Evolutionary conservation across 441 rosid species (phyloP), one percentile per base, ranked within the genome.

Genomic region (Melastoma candidum): DNA sequence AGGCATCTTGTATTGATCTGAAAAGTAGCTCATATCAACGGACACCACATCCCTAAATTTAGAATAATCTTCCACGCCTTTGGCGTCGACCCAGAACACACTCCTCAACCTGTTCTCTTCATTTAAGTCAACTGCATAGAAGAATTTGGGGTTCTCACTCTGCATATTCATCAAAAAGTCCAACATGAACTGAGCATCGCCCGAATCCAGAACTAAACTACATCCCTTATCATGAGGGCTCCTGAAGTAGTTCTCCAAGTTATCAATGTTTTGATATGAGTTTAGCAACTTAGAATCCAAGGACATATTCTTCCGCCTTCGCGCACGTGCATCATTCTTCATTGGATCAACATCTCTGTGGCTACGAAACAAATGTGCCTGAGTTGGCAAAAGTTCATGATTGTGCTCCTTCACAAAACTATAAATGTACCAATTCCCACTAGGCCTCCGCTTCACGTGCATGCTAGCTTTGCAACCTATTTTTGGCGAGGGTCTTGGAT

Each of bases 381-480:
- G 92, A 8, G 78, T 80, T 0, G 95, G 95, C 44, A 87, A 75
- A 63, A 87, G 87, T 44, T 87, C 95, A 44, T 87, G 95, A 71
- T 87, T 87, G 43, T 87, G 92, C 44, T 84, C 95, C 73, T 76
- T 82, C 4, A 84, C 67, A 56, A 87, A 84, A 56, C 81, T 78
- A 54, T 75, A 78, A 44, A 87, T 77, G 55, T 71, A 84, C 95
- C 95, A 87, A 59, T 75, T 84, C n/a, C 87, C 87, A 65, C 80
- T 67, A 54, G 69, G 74, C 71, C 67, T 77, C 64, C 84, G 75
- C 54, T 87, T 87, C 7, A 87, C 95, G 44, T 84, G 95, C 84
- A 87, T 75, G 64, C 95, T 87, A 7, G 95, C 95, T 63, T 87
- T 87, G 53, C 93, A 87, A 7, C 92, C 95, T 49, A 87, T 87